These are phyloP conservation scores for Stropharia rugosoannulata DNA, from an alignment of 768 basidiomycete species.

Conservation along the genomic window DNA sequence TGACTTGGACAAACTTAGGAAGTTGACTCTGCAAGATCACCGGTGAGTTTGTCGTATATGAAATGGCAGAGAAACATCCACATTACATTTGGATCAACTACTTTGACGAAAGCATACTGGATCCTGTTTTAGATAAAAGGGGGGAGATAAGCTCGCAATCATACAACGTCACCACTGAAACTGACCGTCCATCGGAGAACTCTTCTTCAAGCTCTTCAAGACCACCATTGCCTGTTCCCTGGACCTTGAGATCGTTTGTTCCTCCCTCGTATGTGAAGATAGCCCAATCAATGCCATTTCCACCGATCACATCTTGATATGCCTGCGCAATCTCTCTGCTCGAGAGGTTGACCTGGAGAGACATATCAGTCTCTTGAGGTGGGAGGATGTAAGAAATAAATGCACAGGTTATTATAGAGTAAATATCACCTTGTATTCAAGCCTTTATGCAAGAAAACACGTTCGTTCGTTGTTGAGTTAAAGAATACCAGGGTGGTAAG, in stretches of 20 bases:
- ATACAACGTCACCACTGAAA: constrained; percentile 12
- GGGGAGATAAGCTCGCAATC: constrained; percentile 12
- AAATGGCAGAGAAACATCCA: not conserved
- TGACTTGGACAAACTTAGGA: constrained; percentile 91
- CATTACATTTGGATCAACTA: constrained; percentile 81
- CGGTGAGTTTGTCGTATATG: constrained; percentile 2
- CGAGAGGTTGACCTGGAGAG: constrained; percentile 77
- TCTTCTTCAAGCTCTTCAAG: constrained; percentile 91
- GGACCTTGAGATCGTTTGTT: constrained; percentile 85
- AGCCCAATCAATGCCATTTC: constrained; percentile 70
- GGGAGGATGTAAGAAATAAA: not conserved
- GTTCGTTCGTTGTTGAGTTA: not conserved
- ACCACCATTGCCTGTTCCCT: constrained; percentile 82
- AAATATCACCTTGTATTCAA: not conserved
- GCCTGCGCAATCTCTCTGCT: constrained; percentile 69
- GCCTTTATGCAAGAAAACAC: not conserved
- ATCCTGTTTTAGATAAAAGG: constrained; percentile 50
- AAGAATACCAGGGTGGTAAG: not conserved
- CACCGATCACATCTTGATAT: constrained; percentile 73
- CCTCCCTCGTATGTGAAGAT: constrained; percentile 81
- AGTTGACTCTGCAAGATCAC: constrained; percentile 60
- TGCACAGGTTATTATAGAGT: not conserved
- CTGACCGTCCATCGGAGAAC: constrained; percentile 90
- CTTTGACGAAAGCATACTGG: constrained; percentile 89
- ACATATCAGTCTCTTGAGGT: constrained; percentile 44